These are phyloP conservation scores for Fraxinus sp. DNA, from an alignment of 305 asterid genomes.

Conservation along the genomic window DNA sequence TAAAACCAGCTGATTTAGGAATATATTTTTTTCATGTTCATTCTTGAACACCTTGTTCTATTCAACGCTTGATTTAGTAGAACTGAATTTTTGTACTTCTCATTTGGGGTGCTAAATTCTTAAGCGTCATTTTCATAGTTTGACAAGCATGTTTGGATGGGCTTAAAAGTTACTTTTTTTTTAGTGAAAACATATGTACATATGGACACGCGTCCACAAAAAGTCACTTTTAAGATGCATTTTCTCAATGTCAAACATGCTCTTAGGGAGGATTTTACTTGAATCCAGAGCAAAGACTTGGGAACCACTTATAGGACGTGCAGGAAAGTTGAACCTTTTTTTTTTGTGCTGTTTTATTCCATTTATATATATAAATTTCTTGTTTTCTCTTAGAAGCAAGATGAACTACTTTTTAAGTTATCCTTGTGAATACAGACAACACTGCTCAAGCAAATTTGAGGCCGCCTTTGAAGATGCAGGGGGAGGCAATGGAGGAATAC, in stretches of 20 bases:
- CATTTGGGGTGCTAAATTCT: neutral
- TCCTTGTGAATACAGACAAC: conserved; percentile 2
- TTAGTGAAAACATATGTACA: neutral
- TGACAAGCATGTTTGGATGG: neutral
- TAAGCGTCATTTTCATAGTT: neutral
- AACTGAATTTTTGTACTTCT: neutral
- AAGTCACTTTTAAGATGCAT: neutral
- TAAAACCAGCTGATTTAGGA: conserved; percentile 14
- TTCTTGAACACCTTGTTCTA: neutral
- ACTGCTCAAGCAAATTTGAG: conserved; percentile 1
- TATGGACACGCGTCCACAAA: neutral
- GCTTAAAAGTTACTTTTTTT: neutral
- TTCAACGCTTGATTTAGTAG: neutral
- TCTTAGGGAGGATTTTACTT: neutral
- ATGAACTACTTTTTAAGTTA: neutral
- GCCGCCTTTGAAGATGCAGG: neutral
- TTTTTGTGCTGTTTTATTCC: neutral
- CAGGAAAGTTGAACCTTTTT: neutral
- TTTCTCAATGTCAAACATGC: neutral
- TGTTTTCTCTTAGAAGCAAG: neutral
- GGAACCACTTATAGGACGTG: neutral
- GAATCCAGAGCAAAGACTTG: neutral
- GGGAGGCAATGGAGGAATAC: conserved; percentile 15
- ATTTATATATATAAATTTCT: neutral
- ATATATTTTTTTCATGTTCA: neutral